Conservation (phyloP, 2,329 filamentous ascomycete species). For the Zasmidium cellare region DNA sequence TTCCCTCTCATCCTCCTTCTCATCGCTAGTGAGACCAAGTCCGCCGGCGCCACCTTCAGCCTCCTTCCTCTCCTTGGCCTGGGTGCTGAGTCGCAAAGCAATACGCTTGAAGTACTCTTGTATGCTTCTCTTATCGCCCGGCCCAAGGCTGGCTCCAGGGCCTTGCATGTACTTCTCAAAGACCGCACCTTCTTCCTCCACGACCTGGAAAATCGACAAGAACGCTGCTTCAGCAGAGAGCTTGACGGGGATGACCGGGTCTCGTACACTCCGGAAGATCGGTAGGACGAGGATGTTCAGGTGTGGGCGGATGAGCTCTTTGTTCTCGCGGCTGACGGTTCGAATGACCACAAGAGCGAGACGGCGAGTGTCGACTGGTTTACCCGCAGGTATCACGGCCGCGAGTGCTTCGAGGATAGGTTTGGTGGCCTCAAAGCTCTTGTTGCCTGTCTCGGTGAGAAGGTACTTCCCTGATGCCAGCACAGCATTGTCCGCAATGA, state of each 20-base stretch:
- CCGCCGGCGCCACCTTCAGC: slow-evolving; percentile 88
- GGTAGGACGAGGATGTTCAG: slow-evolving; percentile 76
- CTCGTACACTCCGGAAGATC: slow-evolving; percentile 86
- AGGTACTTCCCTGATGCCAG: slow-evolving; percentile 90
- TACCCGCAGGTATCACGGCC: slow-evolving; percentile 72
- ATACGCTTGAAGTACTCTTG: slow-evolving; percentile 96
- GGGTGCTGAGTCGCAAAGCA: slow-evolving; percentile 76
- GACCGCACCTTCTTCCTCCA: slow-evolving; percentile 78
- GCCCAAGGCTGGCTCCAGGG: slow-evolving; percentile 63
- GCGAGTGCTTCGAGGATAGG: slow-evolving; percentile 78
- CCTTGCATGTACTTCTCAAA: slow-evolving; percentile 86
- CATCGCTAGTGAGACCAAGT: slow-evolving; percentile 82
- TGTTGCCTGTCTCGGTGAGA: slow-evolving; percentile 63
- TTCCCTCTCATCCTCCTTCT: slow-evolving; percentile 91
- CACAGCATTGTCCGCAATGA: slow-evolving; percentile 81
- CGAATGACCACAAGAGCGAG: slow-evolving; percentile 84
- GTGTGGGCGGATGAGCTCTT: slow-evolving; percentile 79
- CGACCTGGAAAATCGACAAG: slow-evolving; percentile 84
- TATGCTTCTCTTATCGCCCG: slow-evolving; percentile 83
- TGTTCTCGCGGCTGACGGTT: slow-evolving; percentile 76
- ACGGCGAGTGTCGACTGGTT: slow-evolving; percentile 78
- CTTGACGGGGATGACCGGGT: slow-evolving; percentile 92
- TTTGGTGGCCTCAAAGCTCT: slow-evolving; percentile 74
- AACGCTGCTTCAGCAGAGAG: slow-evolving; percentile 93
- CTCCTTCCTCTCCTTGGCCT: slow-evolving; percentile 84